These are phyloP conservation scores for Elasticomyces elasticus DNA, from an alignment of 495 filamentous ascomycete genomes.

Conservation along the genomic window DNA sequence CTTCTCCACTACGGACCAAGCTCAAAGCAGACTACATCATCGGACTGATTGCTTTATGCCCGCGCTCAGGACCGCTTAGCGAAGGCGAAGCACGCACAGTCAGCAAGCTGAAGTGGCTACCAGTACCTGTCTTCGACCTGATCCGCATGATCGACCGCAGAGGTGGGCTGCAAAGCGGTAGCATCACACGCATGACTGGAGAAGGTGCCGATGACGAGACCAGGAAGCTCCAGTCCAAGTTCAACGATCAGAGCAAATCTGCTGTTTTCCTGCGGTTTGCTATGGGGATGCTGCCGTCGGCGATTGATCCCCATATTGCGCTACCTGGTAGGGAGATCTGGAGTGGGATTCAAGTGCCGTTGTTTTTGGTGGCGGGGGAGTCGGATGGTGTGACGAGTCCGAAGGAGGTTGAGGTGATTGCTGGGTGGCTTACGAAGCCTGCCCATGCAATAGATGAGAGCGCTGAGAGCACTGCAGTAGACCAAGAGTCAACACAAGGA, in stretches of 20 bases:
- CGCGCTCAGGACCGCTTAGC: constrained; percentile 51
- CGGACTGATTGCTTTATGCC: constrained; percentile 74
- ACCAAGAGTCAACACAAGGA: too few species aligned
- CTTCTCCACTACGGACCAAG: constrained; percentile 34
- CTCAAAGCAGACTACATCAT: constrained; percentile 52
- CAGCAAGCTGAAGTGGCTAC: constrained; percentile 52
- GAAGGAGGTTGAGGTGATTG: constrained; percentile 60
- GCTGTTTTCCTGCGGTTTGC: constrained; percentile 73
- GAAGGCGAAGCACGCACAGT: constrained; percentile 43
- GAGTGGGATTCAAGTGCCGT: constrained; percentile 59
- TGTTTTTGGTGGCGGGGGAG: constrained; percentile 70
- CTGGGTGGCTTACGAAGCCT: constrained; percentile 43
- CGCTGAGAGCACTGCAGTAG: constrained; percentile 7
- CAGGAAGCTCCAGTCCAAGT: constrained; percentile 67
- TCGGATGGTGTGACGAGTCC: constrained; percentile 64
- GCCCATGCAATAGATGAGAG: constrained; percentile 12
- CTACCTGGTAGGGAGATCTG: constrained; percentile 62
- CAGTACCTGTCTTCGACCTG: constrained; percentile 62
- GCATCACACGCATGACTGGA: constrained; percentile 73
- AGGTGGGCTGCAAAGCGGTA: constrained; percentile 66
- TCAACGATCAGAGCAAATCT: constrained; percentile 73
- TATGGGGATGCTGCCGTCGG: constrained; percentile 20
- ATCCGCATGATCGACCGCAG: constrained; percentile 72
- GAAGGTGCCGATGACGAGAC: constrained; percentile 60
- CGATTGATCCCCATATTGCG: constrained; percentile 54